Base-by-base conservation (phyloP, 73 alveolate genomes). In the Paramecium octaurelia region DNA sequence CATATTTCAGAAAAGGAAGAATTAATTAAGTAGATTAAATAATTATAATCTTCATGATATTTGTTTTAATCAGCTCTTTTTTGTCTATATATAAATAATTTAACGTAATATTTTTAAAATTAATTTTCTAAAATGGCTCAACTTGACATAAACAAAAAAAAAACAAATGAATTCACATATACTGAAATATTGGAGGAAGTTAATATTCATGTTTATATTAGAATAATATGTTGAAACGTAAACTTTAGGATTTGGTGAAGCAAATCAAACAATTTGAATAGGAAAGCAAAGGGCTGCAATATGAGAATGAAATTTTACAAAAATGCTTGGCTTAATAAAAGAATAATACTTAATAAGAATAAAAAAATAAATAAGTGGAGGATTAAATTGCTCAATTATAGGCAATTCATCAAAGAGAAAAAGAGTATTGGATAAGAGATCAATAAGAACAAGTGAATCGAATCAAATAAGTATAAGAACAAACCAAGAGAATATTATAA, bases 401-500 rank as follows among this genome's bases (percentile, higher is more conserved):
- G 46, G 70, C 73, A 43, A 44, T 23, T 21, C 91, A 80, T 80
- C 10, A 48, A 23, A 44, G 23, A 80, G 91, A 80, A 43, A 80
- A 80, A 48, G 91, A 80, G 9, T 48, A 43, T 14, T 80, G 91
- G 91, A 80, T 80, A 24, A 80, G 57, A 23, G 91, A 80, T 42
- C 44, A 80, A 46, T 80, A 80, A 21, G 91, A 80, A 44, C 46
- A 80, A 80, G 57, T 80, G 16, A 43, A n/a, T 18, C 34, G 91
- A 43, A 44, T 80, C 2, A 46, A 40, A 80, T 18, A 80, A 24
- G 43, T 48, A 12, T 46, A 80, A 3, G 70, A 80, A n/a, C 21
- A 80, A 48, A 80, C 70, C 9, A 46, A 80, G 21, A 80, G 58
- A 75, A 20, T 75, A 10, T 23, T 75, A 18, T 75, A 38, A 38